phyloP scores from a whole-genome alignment of 768 basidiomycete species.

The Boletus sp. region DNA sequence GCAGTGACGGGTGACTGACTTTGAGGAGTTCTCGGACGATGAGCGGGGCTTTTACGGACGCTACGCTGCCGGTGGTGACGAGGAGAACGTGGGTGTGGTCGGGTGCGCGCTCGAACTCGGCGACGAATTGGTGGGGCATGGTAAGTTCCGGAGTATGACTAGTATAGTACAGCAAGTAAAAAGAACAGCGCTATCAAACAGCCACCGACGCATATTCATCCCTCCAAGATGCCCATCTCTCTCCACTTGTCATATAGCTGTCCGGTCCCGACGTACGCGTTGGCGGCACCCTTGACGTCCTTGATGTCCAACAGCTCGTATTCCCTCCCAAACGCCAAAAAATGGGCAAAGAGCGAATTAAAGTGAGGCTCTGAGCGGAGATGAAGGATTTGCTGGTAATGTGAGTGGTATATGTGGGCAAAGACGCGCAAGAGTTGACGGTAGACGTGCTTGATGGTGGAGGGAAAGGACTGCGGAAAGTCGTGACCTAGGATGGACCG shows the following conservation, averaged over 20 bases:
- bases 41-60: conserved; percentile 89
- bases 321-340: conserved; percentile 91
- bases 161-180: conserved; percentile 15
- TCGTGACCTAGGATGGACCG: conserved; percentile 62
- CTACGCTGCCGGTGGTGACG: conserved; percentile 92
- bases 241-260: conserved; percentile 87
- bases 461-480: conserved; percentile 86
- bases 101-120: conserved; percentile 26
- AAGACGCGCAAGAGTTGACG: conserved; percentile 96
- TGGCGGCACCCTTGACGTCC: conserved; percentile 75
- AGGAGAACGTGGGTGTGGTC: conserved; percentile 63
- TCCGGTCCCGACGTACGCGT: conserved; percentile 66
- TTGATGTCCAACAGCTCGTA: conserved; percentile 89
- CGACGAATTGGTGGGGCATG: conserved; percentile 24
- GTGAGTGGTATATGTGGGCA: conserved; percentile 95
- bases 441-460: conserved; percentile 90
- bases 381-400: conserved; percentile 88
- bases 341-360: conserved; percentile 97
- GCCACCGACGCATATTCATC: conserved; percentile 8
- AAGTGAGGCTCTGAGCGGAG: conserved; percentile 93
- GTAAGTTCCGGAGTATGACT: conserved; percentile 1
- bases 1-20: conserved; percentile 43
- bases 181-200: background rate
- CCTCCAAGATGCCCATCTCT: conserved; percentile 75
- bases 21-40: conserved; percentile 75